Percentiles rank a stretch among this genome's conserved stretches.
Conservation (phyloP, 345 rosid species). For the Sonneratia caseolaris region DNA sequence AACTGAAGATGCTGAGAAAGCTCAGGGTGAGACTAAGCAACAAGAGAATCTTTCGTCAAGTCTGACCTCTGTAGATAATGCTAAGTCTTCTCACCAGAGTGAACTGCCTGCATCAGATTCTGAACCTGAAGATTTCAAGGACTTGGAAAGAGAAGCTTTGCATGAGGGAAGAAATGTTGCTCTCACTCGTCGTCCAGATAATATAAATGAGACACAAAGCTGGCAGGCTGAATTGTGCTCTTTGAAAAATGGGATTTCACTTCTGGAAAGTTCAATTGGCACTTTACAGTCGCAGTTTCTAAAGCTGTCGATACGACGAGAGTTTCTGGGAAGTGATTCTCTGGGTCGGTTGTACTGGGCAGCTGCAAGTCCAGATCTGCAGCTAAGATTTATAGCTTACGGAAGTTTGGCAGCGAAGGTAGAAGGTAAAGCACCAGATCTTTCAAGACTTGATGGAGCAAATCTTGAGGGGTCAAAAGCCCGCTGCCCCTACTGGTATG, state of each 20-base stretch:
- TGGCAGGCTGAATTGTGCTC: constrained; percentile 45
- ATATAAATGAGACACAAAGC: constrained; percentile 41
- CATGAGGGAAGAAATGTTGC: constrained; percentile 16
- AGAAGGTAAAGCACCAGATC: constrained; percentile 15
- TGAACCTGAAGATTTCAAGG: constrained; percentile 23
- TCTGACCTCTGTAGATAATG: constrained; percentile 18
- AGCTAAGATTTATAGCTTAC: constrained; percentile 59
- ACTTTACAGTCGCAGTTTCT: constrained; percentile 49
- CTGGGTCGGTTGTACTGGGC: constrained; percentile 77
- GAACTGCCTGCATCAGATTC: constrained; percentile 30
- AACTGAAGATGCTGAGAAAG: constrained; percentile 19
- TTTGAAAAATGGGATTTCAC: constrained; percentile 40
- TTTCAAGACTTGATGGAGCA: constrained; percentile 12
- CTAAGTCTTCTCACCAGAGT: constrained; percentile 19
- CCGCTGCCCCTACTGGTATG: constrained; percentile 39
- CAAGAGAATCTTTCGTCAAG: constrained; percentile 3
- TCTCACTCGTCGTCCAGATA: constrained; percentile 13
- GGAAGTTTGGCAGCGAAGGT: constrained; percentile 48
- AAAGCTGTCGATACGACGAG: constrained; percentile 57
- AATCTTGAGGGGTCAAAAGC: constrained; percentile 42
- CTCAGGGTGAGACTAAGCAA: constrained; percentile 18
- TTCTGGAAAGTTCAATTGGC: constrained; percentile 49
- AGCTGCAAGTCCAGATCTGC: constrained; percentile 40
- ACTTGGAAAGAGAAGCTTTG: constrained; percentile 22
- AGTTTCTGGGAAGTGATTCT: constrained; percentile 83